Base-by-base conservation (phyloP, 352 stramenopile genomes). In the Globisporangium spiculum region DNA sequence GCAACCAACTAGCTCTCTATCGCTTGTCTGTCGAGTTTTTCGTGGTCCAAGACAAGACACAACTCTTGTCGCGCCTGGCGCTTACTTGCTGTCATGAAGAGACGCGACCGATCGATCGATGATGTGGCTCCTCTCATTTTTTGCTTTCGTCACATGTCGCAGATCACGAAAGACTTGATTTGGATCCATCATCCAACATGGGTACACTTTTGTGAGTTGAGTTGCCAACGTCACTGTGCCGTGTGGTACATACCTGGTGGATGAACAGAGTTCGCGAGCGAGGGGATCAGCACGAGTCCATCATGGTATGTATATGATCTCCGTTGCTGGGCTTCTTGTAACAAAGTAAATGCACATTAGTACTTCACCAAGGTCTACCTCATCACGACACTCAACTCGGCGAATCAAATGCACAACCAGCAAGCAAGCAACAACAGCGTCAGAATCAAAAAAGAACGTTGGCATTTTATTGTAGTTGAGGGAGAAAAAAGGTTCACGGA, bases 61-160 rank as follows among this genome's bases (percentile, higher is more conserved):
- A 18, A 64, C 27, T 32, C 27, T 32, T 32, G 59, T 34, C 14
- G 26, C 6, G 58, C 34, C 36, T 26, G 7, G 59, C 10, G n/a
- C 38, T 18, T 52, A 18, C 6, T 4, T 9, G 14, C 3, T 32
- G 27, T 2, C 59, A 48, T 22, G 59, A 64, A 64, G 52, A 30
- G 59, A 64, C 59, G 59, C 59, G 7, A 12, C 27, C 9, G 12
- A 22, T 58, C 54, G 36, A 16, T 16, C 27, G 27, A 32, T 4
- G 27, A 32, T 32, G 6, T 3, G 32, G 38, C 38, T 48, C 14
- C 58, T 63, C n/a, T 38, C 2, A 38, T 20, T 54, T 36, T 24
- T 32, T 32, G 38, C 12, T 24, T 36, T n/a, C 1, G 22, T 64
- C 38, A 55, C 59, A 64, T 53, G 38, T 64, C 59, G 26, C 59